Evolutionary conservation across 1,139 yeast species (phyloP).

Genomic region (Saccharomycopsis hybrid): DNA sequence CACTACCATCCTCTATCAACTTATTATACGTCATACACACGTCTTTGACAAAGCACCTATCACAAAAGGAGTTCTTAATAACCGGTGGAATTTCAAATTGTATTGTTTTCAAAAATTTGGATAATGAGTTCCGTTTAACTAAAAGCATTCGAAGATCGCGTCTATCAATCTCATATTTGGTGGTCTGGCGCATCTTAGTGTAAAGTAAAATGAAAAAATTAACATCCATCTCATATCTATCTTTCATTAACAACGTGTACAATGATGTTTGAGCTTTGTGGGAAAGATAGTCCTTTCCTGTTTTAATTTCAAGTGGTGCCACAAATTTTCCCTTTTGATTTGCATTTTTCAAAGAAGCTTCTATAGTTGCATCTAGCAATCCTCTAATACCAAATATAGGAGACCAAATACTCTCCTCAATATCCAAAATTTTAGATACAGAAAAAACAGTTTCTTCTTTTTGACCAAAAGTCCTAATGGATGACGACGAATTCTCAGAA

Average conservation of each 20-base stretch:
- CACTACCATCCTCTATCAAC: constrained; percentile 49
- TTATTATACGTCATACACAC: constrained; percentile 69
- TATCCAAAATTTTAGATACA: constrained; percentile 62
- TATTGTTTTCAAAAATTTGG: constrained; percentile 44
- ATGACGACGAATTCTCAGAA: constrained; percentile 20
- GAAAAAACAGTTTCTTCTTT: constrained; percentile 40
- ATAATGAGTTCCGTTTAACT: constrained; percentile 65
- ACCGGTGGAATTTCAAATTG: constrained; percentile 50
- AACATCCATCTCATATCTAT: constrained; percentile 66
- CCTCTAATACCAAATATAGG: constrained; percentile 89
- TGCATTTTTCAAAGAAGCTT: constrained; percentile 37
- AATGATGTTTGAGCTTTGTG: constrained; percentile 87
- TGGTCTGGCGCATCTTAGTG: constrained; percentile 54
- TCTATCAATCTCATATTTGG: constrained; percentile 47
- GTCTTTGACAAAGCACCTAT: constrained; percentile 51
- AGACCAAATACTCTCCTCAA: constrained; percentile 90
- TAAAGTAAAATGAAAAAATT: constrained; percentile 67
- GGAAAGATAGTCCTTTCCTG: constrained; percentile 61
- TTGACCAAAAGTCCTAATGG: constrained; percentile 36
- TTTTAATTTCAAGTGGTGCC: constrained; percentile 83
- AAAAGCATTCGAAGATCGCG: constrained; percentile 55
- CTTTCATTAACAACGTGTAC: constrained; percentile 75
- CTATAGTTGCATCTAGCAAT: constrained; percentile 79
- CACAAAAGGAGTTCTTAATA: constrained; percentile 53
- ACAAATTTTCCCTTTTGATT: constrained; percentile 34